Base-by-base conservation (phyloP, 2,329 filamentous ascomycete species). In the Escovopsis sp. region DNA sequence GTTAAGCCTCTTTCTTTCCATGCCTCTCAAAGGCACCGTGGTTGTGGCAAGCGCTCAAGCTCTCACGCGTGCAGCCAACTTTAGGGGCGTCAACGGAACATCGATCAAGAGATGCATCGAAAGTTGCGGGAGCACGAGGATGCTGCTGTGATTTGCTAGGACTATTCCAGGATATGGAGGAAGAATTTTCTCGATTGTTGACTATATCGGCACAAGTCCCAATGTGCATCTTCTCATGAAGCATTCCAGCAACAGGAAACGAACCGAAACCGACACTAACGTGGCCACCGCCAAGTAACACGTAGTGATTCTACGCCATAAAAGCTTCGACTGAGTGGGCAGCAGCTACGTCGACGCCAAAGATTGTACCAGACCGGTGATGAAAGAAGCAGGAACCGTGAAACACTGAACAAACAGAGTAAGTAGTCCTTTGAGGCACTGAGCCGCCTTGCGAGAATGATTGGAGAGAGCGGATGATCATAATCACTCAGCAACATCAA, bases 401-500 rank as follows among this genome's bases (percentile, higher is more conserved):
- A 25, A 25, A 27, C 25, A 29, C 31, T 32, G 14, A 31, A 35
- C 15, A 32, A 27, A 26, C 5, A 17, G n/a, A 11, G 28, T 18
- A 32, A 27, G 31, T 13, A 4, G 17, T 13, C n/a, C 27, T 32
- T 16, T 28, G 12, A 19, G n/a, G 25, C 17, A 28, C 25, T 15
- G 25, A 33, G 27, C 25, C 28, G 28, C 35, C 30, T 21, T 21
- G 31, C 25, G 33, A 16, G 14, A 34, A 37, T 30, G 23, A 23
- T 37, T 37, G 10, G 35, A 37, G 13, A 31, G 25, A 15, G 16
- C 15, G n/a, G 23, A 28, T 10, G 4, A 16, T 33, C 18, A 34
- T 34, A 38, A 41, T 51, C 65, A 78, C 63, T 96, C 90, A 51
- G 87, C 88, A 53, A 90, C 87, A 58, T 98, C 90, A 55, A 96